These are phyloP conservation scores for Claviceps purpurea DNA, from an alignment of 2,329 filamentous ascomycete species.

Conservation along the genomic window DNA sequence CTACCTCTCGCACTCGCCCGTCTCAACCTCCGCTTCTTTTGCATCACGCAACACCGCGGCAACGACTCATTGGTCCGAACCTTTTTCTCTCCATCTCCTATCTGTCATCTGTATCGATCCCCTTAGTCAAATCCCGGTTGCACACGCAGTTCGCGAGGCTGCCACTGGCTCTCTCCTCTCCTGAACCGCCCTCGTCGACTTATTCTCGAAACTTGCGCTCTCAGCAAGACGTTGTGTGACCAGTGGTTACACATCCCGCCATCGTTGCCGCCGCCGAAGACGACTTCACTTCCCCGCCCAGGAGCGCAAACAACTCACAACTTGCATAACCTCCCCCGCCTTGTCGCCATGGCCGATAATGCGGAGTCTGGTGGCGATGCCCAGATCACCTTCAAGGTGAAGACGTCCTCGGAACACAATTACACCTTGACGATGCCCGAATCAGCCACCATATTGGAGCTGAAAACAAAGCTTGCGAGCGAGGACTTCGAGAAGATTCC, in stretches of 20 bases:
- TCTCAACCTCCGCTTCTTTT: neutral
- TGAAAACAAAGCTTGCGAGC: conserved; percentile 78
- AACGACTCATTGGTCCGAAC: neutral
- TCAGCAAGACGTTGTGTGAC: neutral
- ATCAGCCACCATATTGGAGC: conserved; percentile 63
- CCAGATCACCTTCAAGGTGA: conserved; percentile 91
- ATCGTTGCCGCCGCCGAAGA: neutral
- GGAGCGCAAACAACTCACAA: neutral
- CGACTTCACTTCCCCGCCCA: neutral
- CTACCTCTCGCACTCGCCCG: neutral
- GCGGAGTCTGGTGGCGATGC: conserved; percentile 48
- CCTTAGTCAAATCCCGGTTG: neutral
- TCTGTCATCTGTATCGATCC: neutral
- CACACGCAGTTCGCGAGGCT: neutral
- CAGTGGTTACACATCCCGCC: neutral
- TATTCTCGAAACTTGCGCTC: too few species aligned
- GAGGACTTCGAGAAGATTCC: conserved; percentile 78
- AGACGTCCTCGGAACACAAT: conserved; percentile 83
- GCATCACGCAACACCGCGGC: neutral
- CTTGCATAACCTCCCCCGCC: neutral
- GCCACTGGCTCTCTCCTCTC: neutral
- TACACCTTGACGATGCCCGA: conserved; percentile 70
- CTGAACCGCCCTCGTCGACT: neutral
- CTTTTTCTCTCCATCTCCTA: neutral
- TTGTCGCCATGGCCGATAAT: conserved; percentile 49